Evolutionary conservation across 179 eudicot species (phyloP).

Genomic region (Actinidia arguta): DNA sequence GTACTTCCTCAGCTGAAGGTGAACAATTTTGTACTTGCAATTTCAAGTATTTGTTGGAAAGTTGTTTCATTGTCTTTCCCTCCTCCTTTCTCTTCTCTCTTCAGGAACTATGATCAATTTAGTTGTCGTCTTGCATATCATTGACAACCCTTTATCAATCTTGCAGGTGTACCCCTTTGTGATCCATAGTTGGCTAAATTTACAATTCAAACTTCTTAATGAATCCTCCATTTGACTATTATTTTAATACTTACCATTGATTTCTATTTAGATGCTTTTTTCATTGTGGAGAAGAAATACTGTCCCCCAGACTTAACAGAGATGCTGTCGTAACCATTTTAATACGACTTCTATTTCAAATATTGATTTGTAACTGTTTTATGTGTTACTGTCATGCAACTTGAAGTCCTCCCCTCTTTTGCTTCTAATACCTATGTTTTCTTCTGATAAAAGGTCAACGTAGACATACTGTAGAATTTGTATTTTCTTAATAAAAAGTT

Average conservation of each 20-base stretch:
- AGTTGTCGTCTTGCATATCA: not conserved
- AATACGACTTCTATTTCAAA: too few relatives aligned
- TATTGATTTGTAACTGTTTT: too few relatives aligned
- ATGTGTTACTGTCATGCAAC: too few relatives aligned
- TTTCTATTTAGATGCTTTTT: not conserved
- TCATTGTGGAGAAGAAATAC: not conserved
- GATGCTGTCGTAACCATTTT: too few relatives aligned
- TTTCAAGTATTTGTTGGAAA: not conserved
- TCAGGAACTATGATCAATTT: not conserved
- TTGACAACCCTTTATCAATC: not conserved
- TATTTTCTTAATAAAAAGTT: too few relatives aligned
- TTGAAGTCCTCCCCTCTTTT: too few relatives aligned
- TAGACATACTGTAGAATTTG: too few relatives aligned
- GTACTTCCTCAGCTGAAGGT: not conserved
- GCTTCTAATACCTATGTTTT: too few relatives aligned
- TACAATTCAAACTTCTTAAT: not conserved
- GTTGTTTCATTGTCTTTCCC: not conserved
- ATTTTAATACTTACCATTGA: not conserved
- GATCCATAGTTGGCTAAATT: slow-evolving; percentile 5
- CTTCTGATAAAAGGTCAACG: too few relatives aligned
- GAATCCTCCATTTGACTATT: not conserved
- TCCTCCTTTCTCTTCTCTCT: not conserved
- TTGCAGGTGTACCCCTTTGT: not conserved
- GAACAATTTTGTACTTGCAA: not conserved
- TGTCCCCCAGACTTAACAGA: too few relatives aligned